These are phyloP conservation scores for Mycena sp. DNA, from an alignment of 1,284 basidiomycete genomes.

Conservation along the genomic window DNA sequence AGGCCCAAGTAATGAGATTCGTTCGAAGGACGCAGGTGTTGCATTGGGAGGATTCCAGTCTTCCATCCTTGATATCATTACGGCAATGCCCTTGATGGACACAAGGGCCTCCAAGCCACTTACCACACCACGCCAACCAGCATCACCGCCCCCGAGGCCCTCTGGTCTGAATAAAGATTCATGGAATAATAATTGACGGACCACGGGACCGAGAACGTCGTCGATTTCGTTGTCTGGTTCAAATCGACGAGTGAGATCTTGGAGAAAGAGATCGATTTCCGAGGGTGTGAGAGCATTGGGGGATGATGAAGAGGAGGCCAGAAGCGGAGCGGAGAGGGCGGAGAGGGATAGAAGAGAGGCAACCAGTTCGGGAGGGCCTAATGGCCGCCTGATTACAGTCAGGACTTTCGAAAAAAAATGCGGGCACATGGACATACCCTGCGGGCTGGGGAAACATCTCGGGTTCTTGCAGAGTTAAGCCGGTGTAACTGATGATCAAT, in stretches of 20 bases:
- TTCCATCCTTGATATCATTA: conserved; percentile 76
- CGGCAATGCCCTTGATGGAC: conserved; percentile 85
- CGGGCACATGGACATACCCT: conserved; percentile 58
- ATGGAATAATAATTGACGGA: conserved; percentile 68
- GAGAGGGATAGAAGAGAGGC: conserved; percentile 78
- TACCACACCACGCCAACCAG: conserved; percentile 88
- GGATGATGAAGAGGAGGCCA: conserved; percentile 55
- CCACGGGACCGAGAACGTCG: conserved; percentile 65
- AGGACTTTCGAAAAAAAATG: conserved; percentile 5
- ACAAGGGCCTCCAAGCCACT: conserved; percentile 85
- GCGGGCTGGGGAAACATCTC: conserved; percentile 93
- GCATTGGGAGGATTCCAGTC: conserved; percentile 75
- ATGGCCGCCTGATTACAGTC: conserved; percentile 58
- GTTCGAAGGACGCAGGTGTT: conserved; percentile 71
- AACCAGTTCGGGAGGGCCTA: conserved; percentile 84
- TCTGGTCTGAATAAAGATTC: conserved; percentile 68
- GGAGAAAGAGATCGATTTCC: conserved; percentile 76
- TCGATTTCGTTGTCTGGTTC: conserved; percentile 69
- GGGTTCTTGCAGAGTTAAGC: conserved; percentile 90
- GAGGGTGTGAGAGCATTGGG: conserved; percentile 54
- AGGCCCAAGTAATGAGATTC: conserved; percentile 78
- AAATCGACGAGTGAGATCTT: conserved; percentile 77
- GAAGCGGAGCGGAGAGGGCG: conserved; percentile 68
- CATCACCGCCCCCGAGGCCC: conserved; percentile 74
- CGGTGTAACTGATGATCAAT: conserved; percentile 90